Percentiles rank a stretch among this genome's conserved stretches.
Evolutionary conservation across 139 green algal genomes (phyloP).

Genomic region (Chlamydomonas sp.): DNA sequence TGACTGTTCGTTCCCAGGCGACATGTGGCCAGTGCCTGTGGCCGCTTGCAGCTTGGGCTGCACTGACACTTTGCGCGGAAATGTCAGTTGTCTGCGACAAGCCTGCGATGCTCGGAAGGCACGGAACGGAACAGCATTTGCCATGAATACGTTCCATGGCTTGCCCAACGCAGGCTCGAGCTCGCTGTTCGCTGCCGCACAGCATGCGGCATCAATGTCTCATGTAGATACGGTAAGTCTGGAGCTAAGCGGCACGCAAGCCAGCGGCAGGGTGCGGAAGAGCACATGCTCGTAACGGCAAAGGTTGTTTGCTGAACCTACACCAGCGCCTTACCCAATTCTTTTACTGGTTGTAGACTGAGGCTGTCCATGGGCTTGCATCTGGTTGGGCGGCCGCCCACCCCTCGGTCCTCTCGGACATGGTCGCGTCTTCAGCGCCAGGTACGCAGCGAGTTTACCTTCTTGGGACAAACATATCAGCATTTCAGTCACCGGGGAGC

Average conservation of each 20-base stretch:
- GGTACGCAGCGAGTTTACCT: not conserved
- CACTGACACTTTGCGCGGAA: not conserved
- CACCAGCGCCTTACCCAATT: too few relatives aligned
- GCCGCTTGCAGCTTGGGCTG: not conserved
- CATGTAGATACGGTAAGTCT: not conserved
- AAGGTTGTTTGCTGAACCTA: too few relatives aligned
- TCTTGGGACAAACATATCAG: too few relatives aligned
- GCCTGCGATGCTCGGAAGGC: too few relatives aligned
- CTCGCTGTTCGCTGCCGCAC: constrained; percentile 8
- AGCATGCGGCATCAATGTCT: not conserved
- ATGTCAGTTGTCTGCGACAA: not conserved
- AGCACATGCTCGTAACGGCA: too few relatives aligned
- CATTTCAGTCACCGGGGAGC: too few relatives aligned
- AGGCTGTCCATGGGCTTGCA: not conserved
- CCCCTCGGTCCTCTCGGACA: not conserved
- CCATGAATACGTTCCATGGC: too few relatives aligned
- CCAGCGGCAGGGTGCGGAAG: too few relatives aligned
- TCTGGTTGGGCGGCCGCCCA: not conserved
- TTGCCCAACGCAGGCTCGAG: constrained; percentile 1
- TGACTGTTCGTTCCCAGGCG: not conserved
- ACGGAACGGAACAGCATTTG: too few relatives aligned
- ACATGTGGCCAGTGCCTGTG: too few relatives aligned
- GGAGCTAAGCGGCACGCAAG: too few relatives aligned
- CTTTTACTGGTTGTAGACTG: not conserved
- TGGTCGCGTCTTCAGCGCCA: not conserved